phyloP scores from a whole-genome alignment of 2,329 filamentous ascomycete species.

The Cercospora zeae-maydis region DNA sequence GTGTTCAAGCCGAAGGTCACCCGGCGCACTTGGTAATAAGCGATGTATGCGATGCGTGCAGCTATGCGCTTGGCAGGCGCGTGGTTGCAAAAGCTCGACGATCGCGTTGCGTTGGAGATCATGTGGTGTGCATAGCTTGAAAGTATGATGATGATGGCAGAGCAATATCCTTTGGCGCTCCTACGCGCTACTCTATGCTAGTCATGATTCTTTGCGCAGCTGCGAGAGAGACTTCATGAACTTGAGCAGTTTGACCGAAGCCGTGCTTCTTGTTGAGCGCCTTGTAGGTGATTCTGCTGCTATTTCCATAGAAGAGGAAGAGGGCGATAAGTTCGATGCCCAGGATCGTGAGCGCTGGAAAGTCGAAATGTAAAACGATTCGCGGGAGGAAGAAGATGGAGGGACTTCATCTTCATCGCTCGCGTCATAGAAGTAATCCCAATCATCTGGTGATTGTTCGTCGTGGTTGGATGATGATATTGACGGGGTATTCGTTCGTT shows the following conservation, averaged over 20 bases:
- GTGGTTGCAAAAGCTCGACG: background rate
- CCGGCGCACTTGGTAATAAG: background rate
- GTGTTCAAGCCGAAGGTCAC: background rate
- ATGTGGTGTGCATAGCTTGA: background rate
- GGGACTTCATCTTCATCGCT: background rate
- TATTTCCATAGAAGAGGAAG: background rate
- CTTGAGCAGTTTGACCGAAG: constrained; percentile 1
- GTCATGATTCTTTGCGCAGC: background rate
- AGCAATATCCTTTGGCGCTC: background rate
- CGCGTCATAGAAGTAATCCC: constrained; percentile 5
- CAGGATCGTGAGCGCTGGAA: background rate
- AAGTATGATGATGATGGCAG: background rate
- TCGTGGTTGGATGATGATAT: background rate
- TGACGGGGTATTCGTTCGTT: background rate
- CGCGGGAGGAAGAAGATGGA: background rate
- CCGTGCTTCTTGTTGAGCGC: background rate
- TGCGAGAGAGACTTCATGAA: background rate
- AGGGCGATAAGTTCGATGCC: background rate
- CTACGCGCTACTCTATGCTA: background rate
- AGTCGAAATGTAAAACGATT: constrained; percentile 7
- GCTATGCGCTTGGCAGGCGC: background rate
- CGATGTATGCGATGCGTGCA: background rate
- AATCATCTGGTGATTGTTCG: background rate
- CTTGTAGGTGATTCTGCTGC: background rate
- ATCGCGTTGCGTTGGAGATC: background rate